These are phyloP conservation scores for Mrakia gelida DNA, from an alignment of 768 basidiomycete species.

Conservation along the genomic window DNA sequence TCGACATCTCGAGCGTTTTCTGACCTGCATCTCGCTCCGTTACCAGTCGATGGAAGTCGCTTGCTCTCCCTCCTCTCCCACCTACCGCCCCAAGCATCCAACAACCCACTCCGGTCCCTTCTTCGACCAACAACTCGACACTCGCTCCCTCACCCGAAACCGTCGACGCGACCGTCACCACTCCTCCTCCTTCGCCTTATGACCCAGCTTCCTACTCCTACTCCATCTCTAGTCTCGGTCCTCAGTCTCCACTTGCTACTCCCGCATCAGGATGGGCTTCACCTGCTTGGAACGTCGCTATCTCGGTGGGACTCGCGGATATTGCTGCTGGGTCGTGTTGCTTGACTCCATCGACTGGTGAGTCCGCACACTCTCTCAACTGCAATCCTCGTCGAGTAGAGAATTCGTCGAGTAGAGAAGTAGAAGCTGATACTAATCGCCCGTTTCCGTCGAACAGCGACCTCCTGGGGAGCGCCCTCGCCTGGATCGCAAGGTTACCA, in stretches of 20 bases:
- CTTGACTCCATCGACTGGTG: slow-evolving; percentile 11
- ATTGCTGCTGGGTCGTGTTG: not conserved
- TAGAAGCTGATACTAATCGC: not conserved
- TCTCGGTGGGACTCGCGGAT: not conserved
- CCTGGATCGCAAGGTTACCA: not conserved
- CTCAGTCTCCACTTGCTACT: not conserved
- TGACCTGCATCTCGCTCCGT: not conserved
- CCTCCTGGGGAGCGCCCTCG: not conserved
- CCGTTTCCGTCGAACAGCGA: not conserved
- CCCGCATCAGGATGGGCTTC: not conserved
- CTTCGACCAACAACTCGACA: not conserved
- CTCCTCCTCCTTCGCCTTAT: not conserved
- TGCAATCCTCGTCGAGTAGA: not conserved
- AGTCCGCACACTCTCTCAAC: not conserved
- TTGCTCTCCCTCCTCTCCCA: not conserved
- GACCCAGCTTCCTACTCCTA: slow-evolving; percentile 8
- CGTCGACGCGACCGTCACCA: not conserved
- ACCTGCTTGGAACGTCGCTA: slow-evolving; percentile 1
- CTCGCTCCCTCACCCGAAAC: not conserved
- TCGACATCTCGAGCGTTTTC: not conserved
- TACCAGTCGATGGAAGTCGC: slow-evolving; percentile 2
- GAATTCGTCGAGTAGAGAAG: too few species aligned
- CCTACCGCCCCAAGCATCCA: not conserved
- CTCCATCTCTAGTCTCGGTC: slow-evolving; percentile 6
- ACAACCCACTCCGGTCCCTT: not conserved